Base-by-base conservation (phyloP, 2,329 filamentous ascomycete genomes). In the Cercospora sesami region DNA sequence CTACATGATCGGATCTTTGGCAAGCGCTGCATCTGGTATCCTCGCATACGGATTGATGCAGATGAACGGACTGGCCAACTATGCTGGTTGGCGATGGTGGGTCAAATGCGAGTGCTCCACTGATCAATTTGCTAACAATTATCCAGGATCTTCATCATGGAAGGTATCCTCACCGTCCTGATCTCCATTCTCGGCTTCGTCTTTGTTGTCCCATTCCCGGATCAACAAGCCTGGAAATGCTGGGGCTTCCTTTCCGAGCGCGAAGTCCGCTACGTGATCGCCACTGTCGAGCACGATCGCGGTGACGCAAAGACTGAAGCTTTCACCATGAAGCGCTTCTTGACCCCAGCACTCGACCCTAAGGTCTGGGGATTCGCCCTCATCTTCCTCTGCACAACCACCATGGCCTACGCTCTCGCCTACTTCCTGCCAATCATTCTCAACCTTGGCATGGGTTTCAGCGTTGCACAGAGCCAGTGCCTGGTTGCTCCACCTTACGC, bases 381-480 rank as follows among this genome's bases (percentile, higher is more conserved):
- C 75, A 82, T 86, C 60, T 86, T 84, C 76, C 82, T 82, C 80
- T 86, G 86, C 78, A 86, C 86, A 1, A 92, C 91, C 0, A 90
- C 90, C 10, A 85, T 91, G 61, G 85, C 85, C 2, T 94, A 94
- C 77, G 87, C 91, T 0, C 85, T 94, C 7, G 90, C 90, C 2
- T 94, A 91, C 78, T 94, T 94, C 76, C 80, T 94, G 4, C 91
- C 92, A 8, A 86, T 94, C 74, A 91, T 95, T 73, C 86, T 96
- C 9, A 74, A 75, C 4, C 71, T 79, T 10, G 83, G 84, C 21
- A 86, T 94, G 83, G 85, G 86, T 14, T 94, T 91, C 81, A 82
- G 79, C 58, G 81, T 89, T 3, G 89, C 84, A 4, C 81, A 82
- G 51, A 82, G 90, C 0, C 90, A 93, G 78, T 92, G 90, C 75